A percentile compares a stretch with the other conserved stretches of the same genome.
Evolutionary conservation across 192 early-diverging fungal genomes (phyloP).

Genomic region (Neocallimastix lanati): DNA sequence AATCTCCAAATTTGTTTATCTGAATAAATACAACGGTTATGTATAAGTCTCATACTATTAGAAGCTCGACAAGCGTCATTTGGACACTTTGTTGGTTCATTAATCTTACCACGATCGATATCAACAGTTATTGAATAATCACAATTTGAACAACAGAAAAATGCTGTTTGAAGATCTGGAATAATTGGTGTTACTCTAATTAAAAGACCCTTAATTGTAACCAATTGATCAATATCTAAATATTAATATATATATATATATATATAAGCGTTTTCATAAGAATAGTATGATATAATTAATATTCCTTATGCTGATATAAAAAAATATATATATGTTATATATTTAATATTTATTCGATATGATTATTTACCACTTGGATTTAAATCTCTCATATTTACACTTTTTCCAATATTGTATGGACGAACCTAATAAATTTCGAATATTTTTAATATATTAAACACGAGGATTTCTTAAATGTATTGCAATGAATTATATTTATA

Average conservation of each 20-base stretch:
- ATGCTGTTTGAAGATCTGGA: conserved; percentile 68
- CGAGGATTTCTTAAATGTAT: too few species aligned
- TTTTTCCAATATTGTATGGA: conserved; percentile 61
- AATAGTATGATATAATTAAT: too few species aligned
- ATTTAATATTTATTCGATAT: background rate
- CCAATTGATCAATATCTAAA: conserved; percentile 89
- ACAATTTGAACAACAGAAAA: conserved; percentile 84
- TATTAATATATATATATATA: too few species aligned
- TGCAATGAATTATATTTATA: too few species aligned
- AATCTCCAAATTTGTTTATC: conserved; percentile 85
- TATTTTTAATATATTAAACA: too few species aligned
- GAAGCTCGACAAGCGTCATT: conserved; percentile 55
- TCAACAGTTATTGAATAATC: conserved; percentile 60
- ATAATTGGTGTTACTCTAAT: conserved; percentile 81
- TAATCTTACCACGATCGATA: conserved; percentile 72
- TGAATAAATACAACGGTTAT: conserved; percentile 83
- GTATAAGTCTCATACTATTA: conserved; percentile 73
- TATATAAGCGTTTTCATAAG: too few species aligned
- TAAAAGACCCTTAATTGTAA: conserved; percentile 84
- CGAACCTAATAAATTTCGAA: conserved; percentile 28
- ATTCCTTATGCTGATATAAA: too few species aligned
- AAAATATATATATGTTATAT: too few species aligned
- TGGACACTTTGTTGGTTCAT: conserved; percentile 67
- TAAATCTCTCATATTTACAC: conserved; percentile 83
- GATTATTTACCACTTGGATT: conserved; percentile 52